Base-by-base conservation (phyloP, 352 stramenopile species). In the Sclerospora graminicola region DNA sequence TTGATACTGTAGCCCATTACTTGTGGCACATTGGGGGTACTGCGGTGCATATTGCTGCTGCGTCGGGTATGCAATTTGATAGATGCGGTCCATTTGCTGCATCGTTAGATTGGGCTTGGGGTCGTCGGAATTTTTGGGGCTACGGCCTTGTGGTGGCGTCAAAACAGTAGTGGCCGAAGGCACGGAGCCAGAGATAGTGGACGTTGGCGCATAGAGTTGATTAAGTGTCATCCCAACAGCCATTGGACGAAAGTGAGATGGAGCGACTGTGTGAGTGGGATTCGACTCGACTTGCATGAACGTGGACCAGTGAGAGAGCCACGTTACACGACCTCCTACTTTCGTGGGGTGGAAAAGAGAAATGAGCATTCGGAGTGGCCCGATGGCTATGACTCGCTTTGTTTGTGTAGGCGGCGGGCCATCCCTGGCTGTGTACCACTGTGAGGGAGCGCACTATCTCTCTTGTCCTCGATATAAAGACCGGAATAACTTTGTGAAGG, bases 171-270 rank as follows among this genome's bases (percentile, higher is more conserved):
- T 40, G 20, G 30, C 8, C 2, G 13, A n/a, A 7, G 35, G 20
- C 13, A 36, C 28, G 19, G 39, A 23, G 21, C 34, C 40, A 34
- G 14, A 46, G 24, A 51, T 51, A 26, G 57, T 57, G 16, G 63
- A 44, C 30, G 62, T 51, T 28, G 62, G 66, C 9, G 70, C 62
- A 53, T 87, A 84, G 42, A 84, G 63, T 43, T 87, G 74, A 41
- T 83, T 75, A 28, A 87, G 63, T 15, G 74, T 84, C 74, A 84
- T 87, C 23, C 75, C 69, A 31, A 69, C 63, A 24, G 69, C 66
- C 68, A 81, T 81, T 10, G 44, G 20, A 21, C 30, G n/a, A 30
- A 10, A 9, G 35, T 13, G 21, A 48, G 24, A 11, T 15, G 11
- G 32, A 18, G 13, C 39, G 36, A 32, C 18, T 44, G 24, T 16